Percentiles rank a stretch among this genome's conserved stretches.
Evolutionary conservation across 2,329 filamentous ascomycete genomes (phyloP).

Genomic region (Penicillium sumatraense): DNA sequence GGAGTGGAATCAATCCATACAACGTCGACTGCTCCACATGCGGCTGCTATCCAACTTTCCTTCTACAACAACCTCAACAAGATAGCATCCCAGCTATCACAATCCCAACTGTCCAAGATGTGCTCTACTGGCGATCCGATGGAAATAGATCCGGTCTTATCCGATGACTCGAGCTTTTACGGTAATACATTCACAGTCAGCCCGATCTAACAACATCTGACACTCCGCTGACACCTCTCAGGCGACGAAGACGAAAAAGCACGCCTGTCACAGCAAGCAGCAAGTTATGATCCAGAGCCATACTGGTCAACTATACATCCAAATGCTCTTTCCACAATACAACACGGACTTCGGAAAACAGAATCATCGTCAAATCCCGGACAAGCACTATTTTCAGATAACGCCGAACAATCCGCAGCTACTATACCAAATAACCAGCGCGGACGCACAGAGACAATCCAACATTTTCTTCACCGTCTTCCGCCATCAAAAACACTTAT

Average conservation of each 20-base stretch:
- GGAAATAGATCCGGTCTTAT: constrained; percentile 29
- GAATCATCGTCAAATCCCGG: neutral
- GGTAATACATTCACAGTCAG: constrained; percentile 29
- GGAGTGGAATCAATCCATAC: no score
- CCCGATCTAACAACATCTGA: neutral
- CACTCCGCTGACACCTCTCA: constrained; percentile 35
- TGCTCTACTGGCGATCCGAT: neutral
- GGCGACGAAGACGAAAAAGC: constrained; percentile 59
- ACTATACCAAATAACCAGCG: constrained; percentile 15
- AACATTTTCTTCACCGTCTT: constrained; percentile 69
- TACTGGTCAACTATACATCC: constrained; percentile 53
- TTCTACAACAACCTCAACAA: constrained; percentile 3
- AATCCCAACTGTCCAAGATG: neutral
- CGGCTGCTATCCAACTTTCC: neutral
- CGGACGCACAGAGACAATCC: constrained; percentile 61
- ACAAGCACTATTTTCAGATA: neutral
- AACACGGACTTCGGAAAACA: constrained; percentile 20
- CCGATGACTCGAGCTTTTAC: constrained; percentile 52
- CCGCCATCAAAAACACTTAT: constrained; percentile 67
- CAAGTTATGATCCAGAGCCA: constrained; percentile 54
- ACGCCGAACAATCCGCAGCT: neutral
- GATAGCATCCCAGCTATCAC: neutral
- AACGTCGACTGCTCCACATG: neutral
- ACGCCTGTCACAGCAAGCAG: constrained; percentile 55
- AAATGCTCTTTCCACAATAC: constrained; percentile 39